phyloP scores from a whole-genome alignment of 306 rosid genomes.

The Acmispon strigosus region DNA sequence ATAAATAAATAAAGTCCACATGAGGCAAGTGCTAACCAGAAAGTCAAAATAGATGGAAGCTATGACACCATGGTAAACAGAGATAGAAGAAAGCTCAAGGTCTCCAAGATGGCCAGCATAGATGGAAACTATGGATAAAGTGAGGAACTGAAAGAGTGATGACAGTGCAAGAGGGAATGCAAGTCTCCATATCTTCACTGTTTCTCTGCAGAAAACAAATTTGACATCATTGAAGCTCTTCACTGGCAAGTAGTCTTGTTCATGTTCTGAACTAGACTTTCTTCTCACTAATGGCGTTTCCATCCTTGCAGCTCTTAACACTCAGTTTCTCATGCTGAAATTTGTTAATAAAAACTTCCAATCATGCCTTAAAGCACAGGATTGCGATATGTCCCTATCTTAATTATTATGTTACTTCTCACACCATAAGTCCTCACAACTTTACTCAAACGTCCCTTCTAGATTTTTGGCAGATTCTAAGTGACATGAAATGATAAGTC shows the following conservation, averaged over 20 bases:
- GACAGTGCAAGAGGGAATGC: conserved; percentile 41
- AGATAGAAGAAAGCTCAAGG: conserved; percentile 56
- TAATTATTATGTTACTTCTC: too few relatives aligned
- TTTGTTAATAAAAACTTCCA: too few relatives aligned
- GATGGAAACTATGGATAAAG: conserved; percentile 31
- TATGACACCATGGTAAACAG: conserved; percentile 38
- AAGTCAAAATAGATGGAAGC: conserved; percentile 40
- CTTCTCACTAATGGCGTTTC: conserved; percentile 5
- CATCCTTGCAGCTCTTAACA: neutral
- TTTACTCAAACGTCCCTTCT: too few relatives aligned
- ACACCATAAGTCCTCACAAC: too few relatives aligned
- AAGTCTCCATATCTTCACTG: conserved; percentile 45
- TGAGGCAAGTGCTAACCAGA: conserved; percentile 14
- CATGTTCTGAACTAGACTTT: conserved; percentile 1
- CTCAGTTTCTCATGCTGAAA: too few relatives aligned
- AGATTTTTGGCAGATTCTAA: too few relatives aligned
- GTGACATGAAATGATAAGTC: too few relatives aligned
- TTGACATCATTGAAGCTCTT: conserved; percentile 23
- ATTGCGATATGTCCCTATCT: too few relatives aligned
- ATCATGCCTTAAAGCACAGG: too few relatives aligned
- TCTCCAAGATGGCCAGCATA: conserved; percentile 77
- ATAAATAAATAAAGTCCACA: neutral
- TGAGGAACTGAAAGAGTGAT: conserved; percentile 33
- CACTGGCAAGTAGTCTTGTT: conserved; percentile 36
- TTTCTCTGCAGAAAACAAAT: conserved; percentile 31